phyloP scores from a whole-genome alignment of 176 grass and related monocot genomes.

The Aegilops bicornis region DNA sequence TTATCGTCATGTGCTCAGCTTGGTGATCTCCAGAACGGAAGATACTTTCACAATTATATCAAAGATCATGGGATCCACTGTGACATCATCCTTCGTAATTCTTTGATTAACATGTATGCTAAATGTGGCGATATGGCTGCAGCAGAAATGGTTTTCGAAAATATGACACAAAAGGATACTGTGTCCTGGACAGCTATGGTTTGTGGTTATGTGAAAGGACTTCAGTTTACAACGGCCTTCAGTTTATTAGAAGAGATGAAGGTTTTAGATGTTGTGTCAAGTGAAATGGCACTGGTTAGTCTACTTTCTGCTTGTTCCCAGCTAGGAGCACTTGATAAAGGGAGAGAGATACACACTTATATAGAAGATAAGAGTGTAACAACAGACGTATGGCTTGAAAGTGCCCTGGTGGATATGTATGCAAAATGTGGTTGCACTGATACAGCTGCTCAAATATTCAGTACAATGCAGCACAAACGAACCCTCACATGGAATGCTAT shows the following conservation, averaged over 20 bases:
- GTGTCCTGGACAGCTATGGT: conserved; percentile 85
- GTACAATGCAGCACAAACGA: conserved; percentile 47
- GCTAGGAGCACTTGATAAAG: conserved; percentile 72
- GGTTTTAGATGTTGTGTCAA: conserved; percentile 36
- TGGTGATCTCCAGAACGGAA: conserved; percentile 58
- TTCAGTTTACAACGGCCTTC: conserved; percentile 50
- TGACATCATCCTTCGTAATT: conserved; percentile 62
- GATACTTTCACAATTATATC: conserved; percentile 48
- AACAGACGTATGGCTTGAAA: conserved; percentile 57
- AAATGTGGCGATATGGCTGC: conserved; percentile 69
- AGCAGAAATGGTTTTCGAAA: conserved; percentile 51
- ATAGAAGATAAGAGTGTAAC: conserved; percentile 65
- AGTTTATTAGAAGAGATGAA: conserved; percentile 77
- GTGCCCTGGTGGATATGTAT: conserved; percentile 87
- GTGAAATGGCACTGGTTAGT: conserved; percentile 78
- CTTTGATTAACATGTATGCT: conserved; percentile 84
- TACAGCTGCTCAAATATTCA: conserved; percentile 58
- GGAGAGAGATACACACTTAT: conserved; percentile 62
- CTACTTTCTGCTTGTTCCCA: conserved; percentile 76
- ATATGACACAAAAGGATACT: conserved; percentile 55
- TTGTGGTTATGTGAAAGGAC: conserved; percentile 65
- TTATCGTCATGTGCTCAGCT: conserved; percentile 73
- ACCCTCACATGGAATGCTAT: conserved; percentile 77
- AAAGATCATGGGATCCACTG: conserved; percentile 25
- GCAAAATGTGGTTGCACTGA: conserved; percentile 76